Percentiles rank a stretch among this genome's conserved stretches.
phyloP scores from a whole-genome alignment of 352 stramenopile species.

The Phytophthora pseudosyringae region DNA sequence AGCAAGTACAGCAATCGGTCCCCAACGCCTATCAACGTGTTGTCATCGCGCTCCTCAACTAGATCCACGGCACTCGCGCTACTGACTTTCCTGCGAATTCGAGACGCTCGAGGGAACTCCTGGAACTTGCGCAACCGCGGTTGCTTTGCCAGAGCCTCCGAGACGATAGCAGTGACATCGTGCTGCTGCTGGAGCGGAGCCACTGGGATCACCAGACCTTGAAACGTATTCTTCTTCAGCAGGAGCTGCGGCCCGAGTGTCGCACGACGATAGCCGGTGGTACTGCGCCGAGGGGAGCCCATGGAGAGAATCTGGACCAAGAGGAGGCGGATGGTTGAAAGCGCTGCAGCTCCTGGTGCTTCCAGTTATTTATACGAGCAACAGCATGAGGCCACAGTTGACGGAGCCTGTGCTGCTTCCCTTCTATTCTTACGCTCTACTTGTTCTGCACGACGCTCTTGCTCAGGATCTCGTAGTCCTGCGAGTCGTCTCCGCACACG shows the following conservation, averaged over 20 bases:
- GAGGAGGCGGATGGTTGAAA: not conserved
- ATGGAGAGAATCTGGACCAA: slow-evolving; percentile 4
- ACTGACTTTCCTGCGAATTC: slow-evolving; percentile 36
- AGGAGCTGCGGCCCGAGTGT: slow-evolving; percentile 61
- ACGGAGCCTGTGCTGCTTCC: not conserved
- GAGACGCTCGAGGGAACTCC: slow-evolving; percentile 56
- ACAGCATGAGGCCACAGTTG: not conserved
- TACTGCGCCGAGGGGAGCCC: slow-evolving; percentile 23
- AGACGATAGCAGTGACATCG: slow-evolving; percentile 23
- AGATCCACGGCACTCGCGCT: slow-evolving; percentile 35
- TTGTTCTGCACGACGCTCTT: slow-evolving; percentile 52
- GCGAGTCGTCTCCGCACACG: slow-evolving; percentile 64
- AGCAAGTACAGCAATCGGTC: slow-evolving; percentile 84
- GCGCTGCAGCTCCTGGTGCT: not conserved
- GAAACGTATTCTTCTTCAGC: slow-evolving; percentile 77
- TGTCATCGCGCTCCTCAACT: slow-evolving; percentile 63
- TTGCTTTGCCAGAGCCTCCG: slow-evolving; percentile 37
- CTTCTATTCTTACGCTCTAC: slow-evolving; percentile 31
- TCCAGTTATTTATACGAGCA: slow-evolving; percentile 25
- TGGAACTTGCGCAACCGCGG: slow-evolving; percentile 53
- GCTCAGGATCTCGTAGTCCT: slow-evolving; percentile 89
- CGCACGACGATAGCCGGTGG: slow-evolving; percentile 19
- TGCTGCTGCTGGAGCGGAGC: slow-evolving; percentile 24
- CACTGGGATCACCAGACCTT: slow-evolving; percentile 65
- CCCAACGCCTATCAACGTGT: slow-evolving; percentile 57